These are phyloP conservation scores for Ophiosphaerella narmari DNA, from an alignment of 2,329 filamentous ascomycete genomes.

Conservation along the genomic window DNA sequence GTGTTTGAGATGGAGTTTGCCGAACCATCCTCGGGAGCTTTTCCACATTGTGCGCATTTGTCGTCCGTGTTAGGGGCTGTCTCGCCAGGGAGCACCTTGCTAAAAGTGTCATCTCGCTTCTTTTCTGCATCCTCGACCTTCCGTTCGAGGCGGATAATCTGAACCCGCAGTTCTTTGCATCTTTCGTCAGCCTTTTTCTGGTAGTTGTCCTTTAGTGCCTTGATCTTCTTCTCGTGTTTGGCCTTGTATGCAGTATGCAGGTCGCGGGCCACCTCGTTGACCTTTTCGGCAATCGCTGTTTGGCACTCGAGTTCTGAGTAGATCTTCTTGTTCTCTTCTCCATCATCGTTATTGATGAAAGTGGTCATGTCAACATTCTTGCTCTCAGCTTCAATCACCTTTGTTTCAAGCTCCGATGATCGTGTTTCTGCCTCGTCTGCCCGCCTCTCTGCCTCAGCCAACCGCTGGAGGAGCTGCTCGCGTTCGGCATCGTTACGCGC, in stretches of 20 bases:
- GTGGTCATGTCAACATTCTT: constrained; percentile 76
- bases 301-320: constrained; percentile 52
- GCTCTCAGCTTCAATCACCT: constrained; percentile 59
- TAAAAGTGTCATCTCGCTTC: constrained; percentile 68
- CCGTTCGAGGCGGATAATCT: constrained; percentile 68
- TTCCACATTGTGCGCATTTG: too few species aligned
- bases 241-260: constrained; percentile 92
- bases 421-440: constrained; percentile 75
- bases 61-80: constrained; percentile 8
- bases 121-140: constrained; percentile 76
- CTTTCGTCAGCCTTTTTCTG: constrained; percentile 90
- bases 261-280: constrained; percentile 74
- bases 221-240: constrained; percentile 96
- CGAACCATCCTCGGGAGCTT: background rate
- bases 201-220: constrained; percentile 80
- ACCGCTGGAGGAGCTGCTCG: constrained; percentile 74
- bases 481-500: constrained; percentile 77
- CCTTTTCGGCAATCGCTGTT: constrained; percentile 84
- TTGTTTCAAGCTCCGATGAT: constrained; percentile 68
- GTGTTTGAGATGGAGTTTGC: constrained; percentile 18
- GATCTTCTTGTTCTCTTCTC: constrained; percentile 37
- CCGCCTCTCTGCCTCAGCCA: constrained; percentile 75
- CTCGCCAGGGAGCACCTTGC: constrained; percentile 52
- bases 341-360: constrained; percentile 44
- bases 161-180: constrained; percentile 74